These are phyloP conservation scores for Malus domestica DNA, from an alignment of 306 rosid species.

Conservation along the genomic window DNA sequence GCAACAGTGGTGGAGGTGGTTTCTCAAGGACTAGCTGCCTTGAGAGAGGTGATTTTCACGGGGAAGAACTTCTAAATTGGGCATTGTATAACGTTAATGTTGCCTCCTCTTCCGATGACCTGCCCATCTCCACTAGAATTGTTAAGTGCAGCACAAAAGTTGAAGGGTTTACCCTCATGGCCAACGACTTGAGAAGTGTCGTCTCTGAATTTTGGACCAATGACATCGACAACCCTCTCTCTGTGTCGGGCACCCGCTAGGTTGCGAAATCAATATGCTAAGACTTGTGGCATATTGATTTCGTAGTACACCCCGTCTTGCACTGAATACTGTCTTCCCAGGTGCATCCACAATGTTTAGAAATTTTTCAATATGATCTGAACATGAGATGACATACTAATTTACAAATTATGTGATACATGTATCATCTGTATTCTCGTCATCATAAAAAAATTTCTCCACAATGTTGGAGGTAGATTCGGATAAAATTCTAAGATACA, in stretches of 20 bases:
- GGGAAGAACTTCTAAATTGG: neutral
- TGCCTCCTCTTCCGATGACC: neutral
- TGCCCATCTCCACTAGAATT: neutral
- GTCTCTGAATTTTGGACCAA: neutral
- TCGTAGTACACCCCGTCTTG: too few species aligned
- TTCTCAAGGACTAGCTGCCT: neutral
- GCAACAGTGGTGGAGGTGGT: neutral
- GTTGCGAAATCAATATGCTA: too few species aligned
- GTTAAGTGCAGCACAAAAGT: neutral
- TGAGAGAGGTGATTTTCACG: neutral
- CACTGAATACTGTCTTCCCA: too few species aligned
- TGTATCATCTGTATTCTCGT: rapidly evolving
- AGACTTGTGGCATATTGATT: too few species aligned
- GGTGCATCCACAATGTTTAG: too few species aligned
- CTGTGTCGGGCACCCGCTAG: too few species aligned
- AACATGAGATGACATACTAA: rapidly evolving
- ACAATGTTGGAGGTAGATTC: too few species aligned
- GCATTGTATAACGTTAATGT: neutral
- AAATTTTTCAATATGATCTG: rapidly evolving
- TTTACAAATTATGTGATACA: too few species aligned
- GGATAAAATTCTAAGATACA: too few species aligned
- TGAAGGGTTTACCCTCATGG: neutral
- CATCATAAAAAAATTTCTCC: too few species aligned
- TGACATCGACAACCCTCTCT: neutral
- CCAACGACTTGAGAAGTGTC: neutral